Evolutionary conservation across 805 yeast species (phyloP).

Genomic region (Metschnikowia noctiluminum): DNA sequence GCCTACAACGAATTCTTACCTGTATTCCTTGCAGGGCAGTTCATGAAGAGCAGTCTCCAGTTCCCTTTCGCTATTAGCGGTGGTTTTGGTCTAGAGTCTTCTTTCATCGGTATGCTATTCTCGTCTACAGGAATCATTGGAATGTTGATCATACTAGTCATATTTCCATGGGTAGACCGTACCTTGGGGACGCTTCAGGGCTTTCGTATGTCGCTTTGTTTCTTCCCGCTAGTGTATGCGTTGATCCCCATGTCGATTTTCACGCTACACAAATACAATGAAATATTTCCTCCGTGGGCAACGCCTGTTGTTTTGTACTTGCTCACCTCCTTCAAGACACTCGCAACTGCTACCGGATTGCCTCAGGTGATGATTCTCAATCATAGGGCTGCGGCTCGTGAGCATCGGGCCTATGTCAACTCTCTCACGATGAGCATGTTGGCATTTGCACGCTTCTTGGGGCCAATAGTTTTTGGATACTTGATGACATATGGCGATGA

Average conservation of each 20-base stretch:
- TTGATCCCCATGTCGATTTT: slow-evolving; percentile 31
- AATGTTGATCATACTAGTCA: slow-evolving; percentile 26
- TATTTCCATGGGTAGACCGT: slow-evolving; percentile 35
- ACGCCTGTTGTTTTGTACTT: slow-evolving; percentile 27
- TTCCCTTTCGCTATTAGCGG: slow-evolving; percentile 38
- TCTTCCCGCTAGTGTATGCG: slow-evolving; percentile 33
- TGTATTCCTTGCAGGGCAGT: slow-evolving; percentile 32
- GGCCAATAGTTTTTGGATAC: slow-evolving; percentile 34
- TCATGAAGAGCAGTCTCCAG: slow-evolving; percentile 23
- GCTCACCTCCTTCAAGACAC: slow-evolving; percentile 30
- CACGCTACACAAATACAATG: slow-evolving; percentile 27
- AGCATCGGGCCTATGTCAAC: slow-evolving; percentile 36
- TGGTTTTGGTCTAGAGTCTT: slow-evolving; percentile 33
- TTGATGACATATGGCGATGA: slow-evolving; percentile 32
- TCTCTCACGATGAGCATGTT: slow-evolving; percentile 31
- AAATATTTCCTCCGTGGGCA: slow-evolving; percentile 27
- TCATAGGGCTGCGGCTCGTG: slow-evolving; percentile 33
- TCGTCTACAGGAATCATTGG: slow-evolving; percentile 38
- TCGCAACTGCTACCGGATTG: slow-evolving; percentile 34
- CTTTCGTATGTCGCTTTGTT: slow-evolving; percentile 28
- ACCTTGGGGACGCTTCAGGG: slow-evolving; percentile 30
- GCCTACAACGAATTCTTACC: slow-evolving; percentile 37
- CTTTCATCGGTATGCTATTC: slow-evolving; percentile 33
- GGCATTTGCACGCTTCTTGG: slow-evolving; percentile 32
- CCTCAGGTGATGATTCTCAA: slow-evolving; percentile 34